Base-by-base conservation (phyloP, 129 eudicot genomes). In the Saposhnikovia divaricata region DNA sequence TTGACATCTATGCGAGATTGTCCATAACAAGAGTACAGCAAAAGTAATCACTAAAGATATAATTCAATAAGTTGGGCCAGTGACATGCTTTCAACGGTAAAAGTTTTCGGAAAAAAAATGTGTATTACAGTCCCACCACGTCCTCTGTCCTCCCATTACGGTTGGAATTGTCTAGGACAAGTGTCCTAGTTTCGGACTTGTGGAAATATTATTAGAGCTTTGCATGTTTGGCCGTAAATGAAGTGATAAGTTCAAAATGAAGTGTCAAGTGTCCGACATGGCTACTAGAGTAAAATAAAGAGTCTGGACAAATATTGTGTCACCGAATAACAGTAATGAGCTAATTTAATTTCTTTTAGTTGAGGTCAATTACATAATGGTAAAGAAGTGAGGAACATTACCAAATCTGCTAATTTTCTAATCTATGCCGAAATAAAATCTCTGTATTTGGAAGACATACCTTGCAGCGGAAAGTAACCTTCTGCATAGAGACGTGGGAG, bases 401-500 rank as follows among this genome's bases (percentile, higher is more conserved):
- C 59, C n/a, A 51, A 51, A 51, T 18, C 59, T 51, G 18, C 59
- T 18, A 16, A 16, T 18, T 14, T 70, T 70, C 10, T 15, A 6
- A 31, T 37, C 14, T 18, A 6, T 38, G 75, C 4, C 6, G 19
- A 71, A 71, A 34, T 21, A 4, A 72, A 38, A 21, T 42, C 14
- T 72, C 14, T 72, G 31, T 72, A 71, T 38, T 15, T n/a, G 37
- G 18, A 73, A 43, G 21, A 43, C 50, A 44, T 63, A 87, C 96
- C 93, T 89, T 84, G 78, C n/a, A 85, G 74, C 31, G 93, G 96
- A 72, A 91, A 50, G 3, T 42, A 28, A 0, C 85, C 83, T 79
- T 89, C 51, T 74, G 75, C 84, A 18, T 59, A 74, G 40, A 87
- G 91, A 23, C 45, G 80, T 71, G 87, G 83, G 42, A 85, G 43